These are phyloP conservation scores for Gossypium schwendimanii DNA, from an alignment of 441 rosid species.

Conservation along the genomic window DNA sequence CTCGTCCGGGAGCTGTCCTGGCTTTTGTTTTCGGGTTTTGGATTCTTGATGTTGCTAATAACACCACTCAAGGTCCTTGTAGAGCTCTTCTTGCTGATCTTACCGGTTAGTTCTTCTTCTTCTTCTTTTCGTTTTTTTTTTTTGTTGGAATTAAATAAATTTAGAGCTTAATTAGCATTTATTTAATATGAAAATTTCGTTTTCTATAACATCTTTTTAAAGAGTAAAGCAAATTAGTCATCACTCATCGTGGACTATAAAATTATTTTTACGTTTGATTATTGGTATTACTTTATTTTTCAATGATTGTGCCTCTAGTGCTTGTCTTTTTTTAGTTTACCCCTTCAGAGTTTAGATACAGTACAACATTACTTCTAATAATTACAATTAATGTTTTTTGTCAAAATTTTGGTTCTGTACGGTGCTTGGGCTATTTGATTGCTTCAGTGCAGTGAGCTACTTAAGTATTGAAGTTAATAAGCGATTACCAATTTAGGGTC, in stretches of 20 bases:
- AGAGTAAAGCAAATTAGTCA: background rate
- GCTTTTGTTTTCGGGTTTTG: conserved; percentile 84
- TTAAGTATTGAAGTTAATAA: background rate
- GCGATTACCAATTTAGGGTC: background rate
- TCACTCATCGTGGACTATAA: background rate
- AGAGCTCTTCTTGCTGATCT: conserved; percentile 94
- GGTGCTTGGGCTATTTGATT: background rate
- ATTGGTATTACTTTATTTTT: background rate
- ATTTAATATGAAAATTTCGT: background rate
- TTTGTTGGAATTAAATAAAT: conserved; percentile 8
- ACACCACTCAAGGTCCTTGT: conserved; percentile 92
- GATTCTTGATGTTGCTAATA: conserved; percentile 90
- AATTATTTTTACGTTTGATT: background rate
- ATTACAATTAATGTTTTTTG: background rate
- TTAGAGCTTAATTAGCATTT: conserved; percentile 2
- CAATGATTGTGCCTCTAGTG: background rate
- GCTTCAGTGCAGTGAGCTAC: background rate
- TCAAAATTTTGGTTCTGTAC: background rate
- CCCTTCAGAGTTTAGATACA: background rate
- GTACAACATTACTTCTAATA: background rate
- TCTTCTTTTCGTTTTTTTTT: background rate
- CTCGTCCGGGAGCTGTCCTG: conserved; percentile 58
- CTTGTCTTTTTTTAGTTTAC: background rate
- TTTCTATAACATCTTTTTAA: background rate
- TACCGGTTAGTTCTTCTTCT: conserved; percentile 44